Evolutionary conservation across 2,329 filamentous ascomycete genomes (phyloP), one percentile per base, ranked within the genome.

Genomic region (Daldinia eschscholtzii): DNA sequence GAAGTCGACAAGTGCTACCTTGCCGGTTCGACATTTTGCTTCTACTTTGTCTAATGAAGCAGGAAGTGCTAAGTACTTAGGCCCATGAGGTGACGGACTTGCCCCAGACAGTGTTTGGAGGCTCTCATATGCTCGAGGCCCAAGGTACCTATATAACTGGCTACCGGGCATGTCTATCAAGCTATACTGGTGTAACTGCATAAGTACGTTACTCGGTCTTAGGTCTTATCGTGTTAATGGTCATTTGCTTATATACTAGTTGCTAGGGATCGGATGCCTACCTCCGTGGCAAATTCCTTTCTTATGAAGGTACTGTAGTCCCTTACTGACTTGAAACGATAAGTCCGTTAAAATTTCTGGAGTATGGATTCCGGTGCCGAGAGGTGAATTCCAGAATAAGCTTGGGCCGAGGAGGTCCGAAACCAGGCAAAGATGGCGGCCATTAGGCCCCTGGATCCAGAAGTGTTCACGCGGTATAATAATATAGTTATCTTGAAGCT

Each of bases 401-500:
- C 39, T 70, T 4, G 68, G 61, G 2, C 64, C 64, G 20, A 65
- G 57, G 12, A 70, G 44, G 23, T 70, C 61, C 4, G 68, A 70
- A 20, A 68, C 50, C 1, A 67, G 53, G 23, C 68, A 65, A 7
- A 70, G 61, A 26, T 67, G 68, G 15, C 57, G 64, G 4, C 67
- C 67, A 53, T 70, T 70, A 2, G 68, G 68, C 2, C 64, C 68
- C 1, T 70, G 39, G n/a, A 65, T 23, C 68, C 65, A 70, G 58
- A 70, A 70, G 50, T 70, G 20, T 12, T 67, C 68, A 10, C 23
- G 26, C 1, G 68, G 64, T 42, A 70, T 44, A 30, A 37, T 7
- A 10, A 70, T 55, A 33, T 56, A 42, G 20, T 68, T 68, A 1
- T 65, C 68, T 44, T 33, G 4, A 6, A 70, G 48, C 7, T 70